Base-by-base conservation (phyloP, 164 flowering plant genomes). In the Vitis rupestris region DNA sequence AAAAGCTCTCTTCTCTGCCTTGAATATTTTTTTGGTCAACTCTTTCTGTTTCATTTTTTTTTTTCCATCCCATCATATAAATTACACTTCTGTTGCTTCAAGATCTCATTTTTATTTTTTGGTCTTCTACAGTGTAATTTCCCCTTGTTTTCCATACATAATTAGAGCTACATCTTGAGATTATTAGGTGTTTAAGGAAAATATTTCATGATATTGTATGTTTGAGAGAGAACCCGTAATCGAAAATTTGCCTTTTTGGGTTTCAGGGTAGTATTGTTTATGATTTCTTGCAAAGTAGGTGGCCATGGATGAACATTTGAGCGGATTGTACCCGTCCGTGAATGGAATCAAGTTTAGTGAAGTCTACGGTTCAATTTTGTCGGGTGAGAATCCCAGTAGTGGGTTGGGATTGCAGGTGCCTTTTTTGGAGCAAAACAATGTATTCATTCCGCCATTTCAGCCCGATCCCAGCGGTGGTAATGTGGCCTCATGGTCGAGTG, bases 231-330 rank as follows among this genome's bases (percentile, higher is more conserved):
- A n/a, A 1, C 3, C 5, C 10, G 12, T 51, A 50, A 19, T n/a
- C 2, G 54, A 1, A 17, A 2, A 27, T 51, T 52, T 51, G 67
- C 63, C 6, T 47, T 30, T 55, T 55, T 14, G 44, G 29, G 9
- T 70, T 70, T 37, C 19, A 47, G 14, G 50, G 61, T 68, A 23
- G 27, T 23, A 23, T 1, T 23, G 27, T 23, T 23, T 23, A 23
- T 23, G 27, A 23, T 23, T 23, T 23, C 27, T 23, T 23, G 27
- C 27, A 23, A 23, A 23, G 27, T 23, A 29, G 66, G 68, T 59
- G 73, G 59, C 48, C 72, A 76, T 76, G 79, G 79, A 76, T 64
- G 58, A 31, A 49, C 17, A 60, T 3, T 67, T 71, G 2, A 17
- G 61, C n/a, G 63, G 64, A 30, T 56, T 31, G 4, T 64, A 64